Percentiles rank a stretch among this genome's conserved stretches.
phyloP scores from a whole-genome alignment of 192 early-diverging fungal genomes.

The Mortierella antarctica region DNA sequence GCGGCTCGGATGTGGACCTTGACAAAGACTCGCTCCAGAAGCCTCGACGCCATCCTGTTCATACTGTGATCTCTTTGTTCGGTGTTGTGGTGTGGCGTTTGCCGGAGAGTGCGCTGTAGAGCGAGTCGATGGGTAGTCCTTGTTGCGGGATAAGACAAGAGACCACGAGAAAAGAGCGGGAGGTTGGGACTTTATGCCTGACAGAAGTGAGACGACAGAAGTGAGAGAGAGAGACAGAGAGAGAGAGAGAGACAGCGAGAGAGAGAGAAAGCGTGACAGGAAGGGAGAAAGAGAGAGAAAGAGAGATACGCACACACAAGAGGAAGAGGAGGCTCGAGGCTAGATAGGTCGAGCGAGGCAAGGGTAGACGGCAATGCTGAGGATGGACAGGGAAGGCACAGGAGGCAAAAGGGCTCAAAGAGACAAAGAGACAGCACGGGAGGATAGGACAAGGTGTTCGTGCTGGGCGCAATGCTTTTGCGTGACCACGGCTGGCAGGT shows the following conservation, averaged over 20 bases:
- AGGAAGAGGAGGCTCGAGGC: not conserved
- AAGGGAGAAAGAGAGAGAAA: not conserved
- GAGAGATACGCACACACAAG: not conserved
- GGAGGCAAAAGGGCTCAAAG: not conserved
- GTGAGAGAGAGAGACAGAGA: not conserved
- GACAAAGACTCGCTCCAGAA: slow-evolving; percentile 50
- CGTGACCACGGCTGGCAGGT: too few species aligned
- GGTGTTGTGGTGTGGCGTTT: not conserved
- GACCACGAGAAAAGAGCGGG: not conserved
- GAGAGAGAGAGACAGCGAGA: not conserved
- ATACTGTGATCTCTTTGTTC: slow-evolving; percentile 4
- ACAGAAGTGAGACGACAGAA: not conserved
- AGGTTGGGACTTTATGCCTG: not conserved
- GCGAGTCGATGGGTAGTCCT: too few species aligned
- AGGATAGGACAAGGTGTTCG: too few species aligned
- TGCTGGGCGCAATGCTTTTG: too few species aligned
- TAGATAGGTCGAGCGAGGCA: not conserved
- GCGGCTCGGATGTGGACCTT: slow-evolving; percentile 56
- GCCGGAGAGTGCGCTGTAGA: not conserved
- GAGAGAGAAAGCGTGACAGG: not conserved
- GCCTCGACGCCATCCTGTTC: slow-evolving; percentile 43
- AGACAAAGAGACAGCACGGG: not conserved
- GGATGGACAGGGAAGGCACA: not conserved
- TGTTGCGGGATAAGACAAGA: not conserved
- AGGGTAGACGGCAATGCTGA: not conserved